Evolutionary conservation across 2,329 filamentous ascomycete genomes (phyloP).

Genomic region (Colletotrichum tropicicola): DNA sequence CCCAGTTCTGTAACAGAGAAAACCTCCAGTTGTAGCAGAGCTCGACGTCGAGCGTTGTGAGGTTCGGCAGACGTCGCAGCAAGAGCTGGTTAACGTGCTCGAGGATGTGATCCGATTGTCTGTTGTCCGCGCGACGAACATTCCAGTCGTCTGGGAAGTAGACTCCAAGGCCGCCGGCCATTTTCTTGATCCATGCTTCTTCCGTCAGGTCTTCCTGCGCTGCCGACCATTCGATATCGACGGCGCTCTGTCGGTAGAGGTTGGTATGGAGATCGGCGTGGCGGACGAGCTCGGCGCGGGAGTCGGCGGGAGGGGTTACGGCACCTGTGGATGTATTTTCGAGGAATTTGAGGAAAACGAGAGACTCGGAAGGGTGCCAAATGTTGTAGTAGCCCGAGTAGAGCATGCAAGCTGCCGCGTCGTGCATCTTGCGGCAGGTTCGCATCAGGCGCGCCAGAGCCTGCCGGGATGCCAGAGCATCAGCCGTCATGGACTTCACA

Average conservation of each 20-base stretch:
- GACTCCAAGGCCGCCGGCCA: background rate
- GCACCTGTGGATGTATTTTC: background rate
- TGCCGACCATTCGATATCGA: background rate
- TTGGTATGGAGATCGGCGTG: conserved; percentile 2
- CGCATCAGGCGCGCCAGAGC: conserved; percentile 4
- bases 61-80: background rate
- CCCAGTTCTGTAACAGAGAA: background rate
- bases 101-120: background rate
- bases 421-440: conserved; percentile 6
- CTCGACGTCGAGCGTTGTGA: background rate
- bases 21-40: background rate
- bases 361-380: background rate
- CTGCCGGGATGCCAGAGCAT: background rate
- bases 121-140: background rate
- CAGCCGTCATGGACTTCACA: background rate
- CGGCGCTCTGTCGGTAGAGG: background rate
- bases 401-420: conserved; percentile 6
- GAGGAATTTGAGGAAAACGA: background rate
- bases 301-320: background rate
- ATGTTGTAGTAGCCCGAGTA: conserved; percentile 1
- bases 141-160: background rate
- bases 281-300: background rate
- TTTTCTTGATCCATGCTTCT: background rate
- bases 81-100: background rate
- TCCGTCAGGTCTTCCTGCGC: background rate